Conservation (phyloP, 805 yeast genomes). For the Cephaloascus albidus region DNA sequence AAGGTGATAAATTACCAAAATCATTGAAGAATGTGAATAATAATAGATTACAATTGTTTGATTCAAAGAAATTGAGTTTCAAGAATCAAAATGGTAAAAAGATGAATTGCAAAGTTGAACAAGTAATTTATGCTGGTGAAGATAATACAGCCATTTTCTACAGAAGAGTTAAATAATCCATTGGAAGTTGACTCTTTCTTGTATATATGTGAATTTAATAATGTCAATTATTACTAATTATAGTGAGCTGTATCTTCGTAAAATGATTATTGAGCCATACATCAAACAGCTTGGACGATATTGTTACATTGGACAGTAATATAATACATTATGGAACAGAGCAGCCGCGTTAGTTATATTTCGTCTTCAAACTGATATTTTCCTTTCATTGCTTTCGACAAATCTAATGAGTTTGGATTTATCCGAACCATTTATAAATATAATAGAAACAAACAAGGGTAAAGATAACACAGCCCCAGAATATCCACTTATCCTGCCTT, state of each 20-base stretch:
- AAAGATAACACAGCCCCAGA: slow-evolving; percentile 62
- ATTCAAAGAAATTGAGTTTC: slow-evolving; percentile 7
- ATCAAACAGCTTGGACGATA: too few relatives aligned
- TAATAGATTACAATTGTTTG: slow-evolving; percentile 37
- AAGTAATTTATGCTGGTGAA: slow-evolving; percentile 54
- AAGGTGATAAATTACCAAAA: slow-evolving; percentile 15
- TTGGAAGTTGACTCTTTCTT: too few relatives aligned
- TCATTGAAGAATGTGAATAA: slow-evolving; percentile 21
- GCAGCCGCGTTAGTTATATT: too few relatives aligned
- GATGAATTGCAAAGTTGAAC: slow-evolving; percentile 26
- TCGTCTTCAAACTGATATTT: too few relatives aligned
- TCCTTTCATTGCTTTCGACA: too few relatives aligned
- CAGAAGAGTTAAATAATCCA: slow-evolving; percentile 13
- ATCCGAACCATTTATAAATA: slow-evolving; percentile 58
- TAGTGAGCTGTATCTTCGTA: too few relatives aligned
- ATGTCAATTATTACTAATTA: too few relatives aligned
- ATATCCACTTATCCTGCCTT: slow-evolving; percentile 76
- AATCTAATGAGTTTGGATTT: too few relatives aligned
- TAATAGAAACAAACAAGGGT: slow-evolving; percentile 60
- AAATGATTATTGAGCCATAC: too few relatives aligned
- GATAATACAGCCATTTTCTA: slow-evolving; percentile 58
- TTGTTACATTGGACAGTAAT: too few relatives aligned
- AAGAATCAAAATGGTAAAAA: slow-evolving; percentile 13
- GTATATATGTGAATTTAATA: too few relatives aligned
- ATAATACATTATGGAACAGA: too few relatives aligned